phyloP scores from a whole-genome alignment of 2,329 filamentous ascomycete genomes.

The Cercospora citrullina region DNA sequence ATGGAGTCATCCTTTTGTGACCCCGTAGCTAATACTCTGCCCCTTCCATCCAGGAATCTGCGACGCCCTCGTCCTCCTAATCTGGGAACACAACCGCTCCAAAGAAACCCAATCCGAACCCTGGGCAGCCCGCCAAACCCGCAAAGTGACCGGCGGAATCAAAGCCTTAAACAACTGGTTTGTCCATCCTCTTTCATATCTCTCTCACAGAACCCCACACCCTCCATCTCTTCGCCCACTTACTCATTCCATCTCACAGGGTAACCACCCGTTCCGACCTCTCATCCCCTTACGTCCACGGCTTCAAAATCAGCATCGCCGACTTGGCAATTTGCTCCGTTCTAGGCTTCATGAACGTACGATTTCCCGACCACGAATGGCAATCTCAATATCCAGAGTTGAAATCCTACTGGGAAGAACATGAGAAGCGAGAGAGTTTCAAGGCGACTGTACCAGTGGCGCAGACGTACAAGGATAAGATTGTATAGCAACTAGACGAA shows the following conservation, averaged over 20 bases:
- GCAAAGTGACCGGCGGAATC: slow-evolving; percentile 40
- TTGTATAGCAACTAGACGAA: slow-evolving; percentile 34
- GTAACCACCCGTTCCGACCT: not conserved
- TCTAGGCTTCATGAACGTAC: slow-evolving; percentile 39
- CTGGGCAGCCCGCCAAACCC: slow-evolving; percentile 41
- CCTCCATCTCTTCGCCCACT: not conserved
- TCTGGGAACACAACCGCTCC: slow-evolving; percentile 40
- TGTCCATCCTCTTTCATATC: not conserved
- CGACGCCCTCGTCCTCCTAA: slow-evolving; percentile 42
- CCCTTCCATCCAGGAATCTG: slow-evolving; percentile 31
- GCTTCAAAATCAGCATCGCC: slow-evolving; percentile 38
- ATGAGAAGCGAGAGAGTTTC: slow-evolving; percentile 48
- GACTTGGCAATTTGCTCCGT: slow-evolving; percentile 41
- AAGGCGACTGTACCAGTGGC: slow-evolving; percentile 36
- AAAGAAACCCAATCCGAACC: slow-evolving; percentile 34
- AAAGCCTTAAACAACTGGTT: slow-evolving; percentile 36
- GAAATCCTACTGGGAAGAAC: slow-evolving; percentile 49
- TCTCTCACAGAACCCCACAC: too few species aligned
- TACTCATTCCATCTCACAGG: not conserved
- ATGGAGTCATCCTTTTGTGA: too few species aligned
- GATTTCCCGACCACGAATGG: slow-evolving; percentile 40
- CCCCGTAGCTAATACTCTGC: not conserved
- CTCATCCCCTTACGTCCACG: slow-evolving; percentile 33
- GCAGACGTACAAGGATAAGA: slow-evolving; percentile 40
- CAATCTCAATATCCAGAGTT: slow-evolving; percentile 38